Base-by-base conservation (phyloP, 441 rosid species). In the Dalechampia spathulata region DNA sequence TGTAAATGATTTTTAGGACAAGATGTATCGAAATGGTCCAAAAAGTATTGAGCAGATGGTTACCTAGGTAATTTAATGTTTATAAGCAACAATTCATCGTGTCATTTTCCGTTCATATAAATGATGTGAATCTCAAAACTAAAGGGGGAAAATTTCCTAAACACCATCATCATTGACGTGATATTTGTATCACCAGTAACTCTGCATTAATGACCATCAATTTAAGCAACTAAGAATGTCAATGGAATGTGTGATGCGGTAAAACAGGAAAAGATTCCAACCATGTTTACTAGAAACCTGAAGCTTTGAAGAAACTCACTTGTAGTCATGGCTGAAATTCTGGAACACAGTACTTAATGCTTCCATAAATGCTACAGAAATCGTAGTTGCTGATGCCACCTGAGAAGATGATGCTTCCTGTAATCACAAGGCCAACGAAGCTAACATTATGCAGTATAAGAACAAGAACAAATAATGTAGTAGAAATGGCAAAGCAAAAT, bases 321-420 rank as follows among this genome's bases (percentile, higher is more conserved):
- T 83, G 76, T 90, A 94, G 55, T 78, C 90, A 72, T 83, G 96
- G 60, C 78, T 79, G 75, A 90, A 77, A 66, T 63, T 86, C 80
- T 86, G 82, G 49, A 94, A 94, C 60, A 85, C 34, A 19, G 85
- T 77, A 77, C 96, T 78, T 17, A 94, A 74, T 20, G 88, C 96
- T 86, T 90, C 95, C 98, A 90, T 94, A 66, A 86, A 90, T 30
- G 99, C 96, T 40, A 94, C 99, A 50, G 99, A 79, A 55, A 90
- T 74, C 7, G 96, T 86, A 40, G 96, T 96, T 54, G 98, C 90
- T 53, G 98, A 88, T 40, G 96, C 98, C 72, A 88, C 99, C 60
- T 82, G 86, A 49, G 96, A 79, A 13, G 96, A 83, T 30, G 92
- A 87, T 22, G 98, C 96, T 88, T 90, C 95, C 96, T 90, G 65